Evolutionary conservation across 306 rosid genomes (phyloP), one percentile per base, ranked within the genome.

Genomic region (Cucumis cinereus): DNA sequence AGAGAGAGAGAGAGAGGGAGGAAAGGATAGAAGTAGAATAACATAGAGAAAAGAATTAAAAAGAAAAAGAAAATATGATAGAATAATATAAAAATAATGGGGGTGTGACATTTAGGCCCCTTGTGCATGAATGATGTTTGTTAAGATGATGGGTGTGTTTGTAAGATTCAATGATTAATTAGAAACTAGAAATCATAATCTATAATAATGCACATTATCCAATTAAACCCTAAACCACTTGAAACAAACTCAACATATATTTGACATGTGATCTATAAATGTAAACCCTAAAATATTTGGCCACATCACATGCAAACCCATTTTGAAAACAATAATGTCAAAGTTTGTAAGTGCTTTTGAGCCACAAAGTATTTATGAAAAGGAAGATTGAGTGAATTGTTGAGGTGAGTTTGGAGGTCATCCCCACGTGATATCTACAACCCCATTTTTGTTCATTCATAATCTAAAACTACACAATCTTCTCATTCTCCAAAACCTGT

Each of bases 241-340:
- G n/a, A 19, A 68, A 67, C n/a, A 43, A 68, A 67, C 30, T 67
- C 16, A 67, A 20, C 56, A 13, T 24, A 43, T 24, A 43, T 69
- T 69, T 43, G 36, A 38, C 3, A 69, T 69, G 22, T 45, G 52
- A 45, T 69, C 38, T 69, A 43, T 0, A 43, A 69, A 43, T 69
- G 35, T 69, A n/a, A n/a, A 69, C 7, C 10, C 73, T 10, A 19
- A 66, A 0, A 3, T 36, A n/a, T 38, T 66, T 66, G 52, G 0
- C 53, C 74, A 69, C 74, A 68, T 68, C 74, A 68, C 74, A 69
- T 69, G 57, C 74, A 69, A 69, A 69, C 0, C 56, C 38, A 45
- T 69, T 30, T 30, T 45, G 35, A 43, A 41, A 45, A 47, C 14
- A 62, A 10, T 7, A 36, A 13, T 41, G 26, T 43, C 35, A 41